A percentile compares a stretch with the other conserved stretches of the same genome.
phyloP scores from a whole-genome alignment of 805 yeast species.

The Wickerhamomyces rabaulensis region DNA sequence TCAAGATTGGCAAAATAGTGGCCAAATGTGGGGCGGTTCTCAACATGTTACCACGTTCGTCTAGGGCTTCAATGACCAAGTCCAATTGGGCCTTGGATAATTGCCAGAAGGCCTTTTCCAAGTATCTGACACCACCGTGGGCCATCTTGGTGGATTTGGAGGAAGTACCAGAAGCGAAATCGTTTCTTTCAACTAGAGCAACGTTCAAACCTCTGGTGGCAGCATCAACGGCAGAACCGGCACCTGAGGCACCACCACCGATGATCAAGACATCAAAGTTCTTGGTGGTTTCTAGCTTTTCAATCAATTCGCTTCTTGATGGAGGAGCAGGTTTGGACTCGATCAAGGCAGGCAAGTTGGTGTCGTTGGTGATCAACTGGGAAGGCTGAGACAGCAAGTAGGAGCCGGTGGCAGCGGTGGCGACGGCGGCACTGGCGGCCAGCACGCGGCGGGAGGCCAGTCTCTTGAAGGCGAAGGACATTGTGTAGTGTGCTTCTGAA shows the following conservation, averaged over 20 bases:
- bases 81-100: conserved; percentile 85
- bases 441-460: conserved; percentile 18
- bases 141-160: conserved; percentile 95
- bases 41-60: conserved; percentile 80
- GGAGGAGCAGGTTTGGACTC: conserved; percentile 48
- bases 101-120: conserved; percentile 92
- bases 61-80: conserved; percentile 82
- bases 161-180: conserved; percentile 89
- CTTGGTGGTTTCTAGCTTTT: conserved; percentile 41
- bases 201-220: conserved; percentile 86
- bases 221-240: conserved; percentile 92
- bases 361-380: conserved; percentile 15
- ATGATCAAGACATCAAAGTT: conserved; percentile 78
- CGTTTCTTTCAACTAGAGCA: conserved; percentile 79
- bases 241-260: conserved; percentile 96
- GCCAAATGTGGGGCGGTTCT: conserved; percentile 91
- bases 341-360: conserved; percentile 30
- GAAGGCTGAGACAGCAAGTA: conserved; percentile 6
- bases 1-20: conserved; percentile 82
- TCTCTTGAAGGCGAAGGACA: conserved; percentile 25
- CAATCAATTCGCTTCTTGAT: conserved; percentile 46
- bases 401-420: conserved; percentile 19
- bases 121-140: conserved; percentile 94
- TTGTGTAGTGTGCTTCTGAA: neutral
- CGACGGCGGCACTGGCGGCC: conserved; percentile 21